Evolutionary conservation across 441 rosid genomes (phyloP).

Genomic region (Populus trichocarpa): DNA sequence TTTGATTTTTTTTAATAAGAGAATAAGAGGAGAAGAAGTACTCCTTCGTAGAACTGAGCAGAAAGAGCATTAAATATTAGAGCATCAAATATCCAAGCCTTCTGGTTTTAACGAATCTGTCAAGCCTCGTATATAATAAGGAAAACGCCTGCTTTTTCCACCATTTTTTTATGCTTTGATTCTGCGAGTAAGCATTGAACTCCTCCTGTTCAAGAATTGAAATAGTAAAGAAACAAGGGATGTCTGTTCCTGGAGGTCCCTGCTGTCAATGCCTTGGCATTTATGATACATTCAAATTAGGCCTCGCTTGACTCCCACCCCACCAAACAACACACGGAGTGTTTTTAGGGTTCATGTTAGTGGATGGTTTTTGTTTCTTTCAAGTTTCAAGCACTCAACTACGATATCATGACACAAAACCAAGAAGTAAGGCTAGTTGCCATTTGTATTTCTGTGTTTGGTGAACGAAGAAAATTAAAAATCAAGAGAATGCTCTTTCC

Average conservation of each 20-base stretch:
- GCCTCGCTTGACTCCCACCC: slow-evolving; percentile 1
- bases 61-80: not conserved
- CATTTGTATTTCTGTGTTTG: slow-evolving; percentile 8
- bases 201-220: slow-evolving; percentile 16
- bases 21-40: too few relatives aligned
- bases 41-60: too few relatives aligned
- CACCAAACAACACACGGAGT: slow-evolving; percentile 28
- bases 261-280: slow-evolving; percentile 10
- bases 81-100: slow-evolving; percentile 11
- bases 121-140: not conserved
- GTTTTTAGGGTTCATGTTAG: slow-evolving; percentile 12
- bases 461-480: not conserved
- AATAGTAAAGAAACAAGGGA: slow-evolving; percentile 5
- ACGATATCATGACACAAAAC: slow-evolving; percentile 9
- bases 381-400: slow-evolving; percentile 11
- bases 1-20: too few relatives aligned
- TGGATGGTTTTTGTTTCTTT: slow-evolving; percentile 23
- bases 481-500: not conserved
- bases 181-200: slow-evolving; percentile 18
- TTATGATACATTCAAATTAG: slow-evolving; percentile 7
- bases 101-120: slow-evolving; percentile 18
- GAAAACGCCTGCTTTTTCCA: not conserved
- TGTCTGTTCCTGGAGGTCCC: slow-evolving; percentile 12
- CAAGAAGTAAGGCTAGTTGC: slow-evolving; percentile 12
- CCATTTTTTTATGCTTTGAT: not conserved